Evolutionary conservation across 2,329 filamentous ascomycete genomes (phyloP).

Genomic region (Lasiodiplodia sp.): DNA sequence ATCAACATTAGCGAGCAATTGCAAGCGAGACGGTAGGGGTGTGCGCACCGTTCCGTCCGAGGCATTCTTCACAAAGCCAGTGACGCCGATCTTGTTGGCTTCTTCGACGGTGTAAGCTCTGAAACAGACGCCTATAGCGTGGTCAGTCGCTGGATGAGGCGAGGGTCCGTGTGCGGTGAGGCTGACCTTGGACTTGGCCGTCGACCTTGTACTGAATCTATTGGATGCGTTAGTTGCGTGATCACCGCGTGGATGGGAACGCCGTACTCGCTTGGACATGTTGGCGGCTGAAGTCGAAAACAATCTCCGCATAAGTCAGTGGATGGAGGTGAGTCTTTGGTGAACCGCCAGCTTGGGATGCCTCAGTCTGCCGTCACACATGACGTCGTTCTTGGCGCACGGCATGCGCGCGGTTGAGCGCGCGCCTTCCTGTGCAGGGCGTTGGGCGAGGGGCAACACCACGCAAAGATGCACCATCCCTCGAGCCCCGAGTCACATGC

Average conservation of each 20-base stretch:
- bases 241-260: neutral
- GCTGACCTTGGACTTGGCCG: slow-evolving; percentile 54
- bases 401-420: neutral
- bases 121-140: slow-evolving; percentile 54
- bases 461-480: slow-evolving; percentile 1
- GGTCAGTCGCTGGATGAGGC: neutral
- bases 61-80: slow-evolving; percentile 56
- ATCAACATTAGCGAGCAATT: neutral
- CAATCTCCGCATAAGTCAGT: slow-evolving; percentile 8
- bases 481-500: neutral
- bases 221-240: slow-evolving; percentile 5
- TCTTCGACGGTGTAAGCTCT: slow-evolving; percentile 54
- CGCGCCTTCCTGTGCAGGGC: neutral
- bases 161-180: slow-evolving; percentile 24
- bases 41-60: slow-evolving; percentile 52
- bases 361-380: neutral
- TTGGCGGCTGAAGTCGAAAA: slow-evolving; percentile 16
- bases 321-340: neutral
- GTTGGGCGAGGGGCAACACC: neutral
- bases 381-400: slow-evolving; percentile 20
- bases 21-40: slow-evolving; percentile 1
- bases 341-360: neutral
- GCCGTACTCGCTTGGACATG: slow-evolving; percentile 28
- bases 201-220: slow-evolving; percentile 58
- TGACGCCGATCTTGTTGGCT: slow-evolving; percentile 53